Conservation (phyloP, 2,329 filamentous ascomycete genomes). For the Fusarium mexicanum region DNA sequence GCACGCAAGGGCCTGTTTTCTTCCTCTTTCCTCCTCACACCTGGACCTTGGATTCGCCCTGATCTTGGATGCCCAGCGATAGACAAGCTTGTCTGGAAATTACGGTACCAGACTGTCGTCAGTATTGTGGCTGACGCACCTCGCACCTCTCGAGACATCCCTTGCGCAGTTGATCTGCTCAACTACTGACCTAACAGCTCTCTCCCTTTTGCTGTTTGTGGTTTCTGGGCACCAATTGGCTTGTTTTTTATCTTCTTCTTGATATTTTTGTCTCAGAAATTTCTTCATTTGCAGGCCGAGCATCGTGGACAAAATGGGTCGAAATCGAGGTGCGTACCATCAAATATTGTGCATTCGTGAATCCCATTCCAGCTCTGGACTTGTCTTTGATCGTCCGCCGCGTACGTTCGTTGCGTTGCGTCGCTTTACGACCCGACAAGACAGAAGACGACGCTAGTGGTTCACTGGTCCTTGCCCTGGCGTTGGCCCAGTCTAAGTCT, state of each 20-base stretch:
- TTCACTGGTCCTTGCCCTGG: constrained; percentile 13
- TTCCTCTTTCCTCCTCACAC: constrained; percentile 17
- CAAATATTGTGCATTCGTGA: constrained; percentile 27
- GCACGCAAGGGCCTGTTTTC: constrained; percentile 27
- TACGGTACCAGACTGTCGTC: constrained; percentile 33
- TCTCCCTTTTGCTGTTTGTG: constrained; percentile 9
- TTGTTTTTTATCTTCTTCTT: not conserved
- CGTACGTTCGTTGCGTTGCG: not conserved
- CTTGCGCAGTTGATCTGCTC: constrained; percentile 25
- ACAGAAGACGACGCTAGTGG: constrained; percentile 21
- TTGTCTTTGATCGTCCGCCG: constrained; percentile 10
- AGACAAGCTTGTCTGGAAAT: constrained; percentile 12
- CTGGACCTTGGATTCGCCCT: constrained; percentile 17
- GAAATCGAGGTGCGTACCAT: constrained; percentile 63
- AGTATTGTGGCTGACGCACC: constrained; percentile 38
- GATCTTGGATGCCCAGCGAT: constrained; percentile 6
- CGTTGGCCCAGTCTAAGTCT: not conserved
- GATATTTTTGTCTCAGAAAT: constrained; percentile 37
- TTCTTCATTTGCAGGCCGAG: constrained; percentile 29
- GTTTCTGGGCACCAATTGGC: not conserved
- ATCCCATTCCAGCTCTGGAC: constrained; percentile 38
- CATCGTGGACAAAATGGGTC: constrained; percentile 55
- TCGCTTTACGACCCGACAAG: constrained; percentile 17
- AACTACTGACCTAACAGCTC: not conserved
- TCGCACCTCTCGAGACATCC: constrained; percentile 28